Evolutionary conservation across 1,139 yeast species (phyloP), one percentile per base, ranked within the genome.

Genomic region (Candida albicans): DNA sequence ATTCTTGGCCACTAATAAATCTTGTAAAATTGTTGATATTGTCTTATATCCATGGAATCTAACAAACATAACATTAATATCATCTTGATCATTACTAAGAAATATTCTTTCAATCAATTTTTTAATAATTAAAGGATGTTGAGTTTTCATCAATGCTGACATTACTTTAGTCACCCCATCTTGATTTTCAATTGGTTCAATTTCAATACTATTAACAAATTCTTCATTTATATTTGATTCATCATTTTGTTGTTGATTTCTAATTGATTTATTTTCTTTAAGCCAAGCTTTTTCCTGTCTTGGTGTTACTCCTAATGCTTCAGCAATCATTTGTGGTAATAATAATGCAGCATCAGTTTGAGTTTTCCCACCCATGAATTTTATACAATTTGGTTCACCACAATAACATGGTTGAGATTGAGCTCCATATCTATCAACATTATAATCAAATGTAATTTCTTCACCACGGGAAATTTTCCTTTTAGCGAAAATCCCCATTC

Each of bases 351-450:
- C 88, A 55, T 88, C 95, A 1, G 98, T 90, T 67, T 93, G 98
- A 2, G 96, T 90, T 64, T 90, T 91, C 37, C 99, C 98, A 51
- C 99, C 99, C 73, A 93, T 81, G 51, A 87, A 83, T 28, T 96
- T 96, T 37, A 89, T 76, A 75, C 99, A 93, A 64, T 88, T 91
- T 24, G 86, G 76, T 52, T 91, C 96, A 1, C 96, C 97, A 68
- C 99, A 93, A 65, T 87, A 87, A 65, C 99, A 93, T 22, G 89
- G 87, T 65, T 93, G 98, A 7, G 95, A 90, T 50, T 83, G 84
- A 1, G 97, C 95, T 25, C 99, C 99, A 62, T 90, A 93, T 48
- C 99, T 74, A 64, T 93, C 99, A 25, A 93, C 98, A 59, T 93
- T 93, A 64, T 93, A 93, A 65, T 93, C 96, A 67, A 93, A 91